These are phyloP conservation scores for Setaria viridis DNA, from an alignment of 202 grass and related monocot species.

Conservation along the genomic window DNA sequence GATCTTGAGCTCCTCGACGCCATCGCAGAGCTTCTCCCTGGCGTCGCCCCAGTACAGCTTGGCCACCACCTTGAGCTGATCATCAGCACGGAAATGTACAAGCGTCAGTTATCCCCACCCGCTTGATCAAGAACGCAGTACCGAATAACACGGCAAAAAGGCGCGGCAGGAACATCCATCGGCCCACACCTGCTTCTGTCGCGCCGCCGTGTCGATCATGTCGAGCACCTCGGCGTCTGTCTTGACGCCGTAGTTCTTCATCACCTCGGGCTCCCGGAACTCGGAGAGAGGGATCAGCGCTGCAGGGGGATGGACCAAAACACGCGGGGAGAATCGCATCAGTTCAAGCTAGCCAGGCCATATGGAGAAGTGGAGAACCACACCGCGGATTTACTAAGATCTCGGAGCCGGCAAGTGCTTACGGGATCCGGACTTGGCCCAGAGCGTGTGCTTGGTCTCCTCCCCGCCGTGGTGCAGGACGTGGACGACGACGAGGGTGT, in stretches of 20 bases:
- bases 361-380: too few relatives aligned
- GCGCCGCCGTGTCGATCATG: conserved; percentile 83
- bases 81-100: neutral
- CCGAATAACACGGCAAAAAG: neutral
- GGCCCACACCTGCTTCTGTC: conserved; percentile 74
- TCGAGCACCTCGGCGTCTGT: conserved; percentile 86
- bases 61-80: conserved; percentile 62
- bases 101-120: conserved; percentile 8
- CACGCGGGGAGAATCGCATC: neutral
- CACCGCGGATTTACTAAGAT: neutral
- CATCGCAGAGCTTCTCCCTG: conserved; percentile 92
- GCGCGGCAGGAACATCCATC: neutral
- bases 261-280: conserved; percentile 72
- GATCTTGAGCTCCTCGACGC: conserved; percentile 66
- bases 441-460: conserved; percentile 54
- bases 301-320: neutral
- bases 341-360: neutral
- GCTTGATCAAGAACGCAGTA: neutral
- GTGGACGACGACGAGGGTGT: conserved; percentile 79
- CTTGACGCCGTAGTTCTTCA: conserved; percentile 70
- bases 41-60: conserved; percentile 95
- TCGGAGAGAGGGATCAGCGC: conserved; percentile 88
- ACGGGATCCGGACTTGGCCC: conserved; percentile 78
- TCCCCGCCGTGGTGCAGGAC: conserved; percentile 47
- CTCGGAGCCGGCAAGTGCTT: neutral